phyloP scores from a whole-genome alignment of 2,329 filamentous ascomycete species.

The Verruconis gallopava region DNA sequence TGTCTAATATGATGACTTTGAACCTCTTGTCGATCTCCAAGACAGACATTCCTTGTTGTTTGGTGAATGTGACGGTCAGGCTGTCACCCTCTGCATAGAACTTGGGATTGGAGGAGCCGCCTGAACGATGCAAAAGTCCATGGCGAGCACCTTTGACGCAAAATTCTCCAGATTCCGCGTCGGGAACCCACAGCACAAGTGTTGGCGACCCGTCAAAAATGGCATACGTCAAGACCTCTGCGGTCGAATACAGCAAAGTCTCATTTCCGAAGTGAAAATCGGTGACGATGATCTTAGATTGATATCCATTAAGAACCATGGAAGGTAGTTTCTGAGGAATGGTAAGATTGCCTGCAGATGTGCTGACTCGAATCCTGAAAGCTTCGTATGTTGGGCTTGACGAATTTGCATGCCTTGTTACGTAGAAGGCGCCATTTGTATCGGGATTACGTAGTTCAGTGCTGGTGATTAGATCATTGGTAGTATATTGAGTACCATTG shows the following conservation, averaged over 20 bases:
- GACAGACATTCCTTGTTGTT: too few species aligned
- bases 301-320: constrained; percentile 47
- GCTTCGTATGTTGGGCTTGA: constrained; percentile 42
- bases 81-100: too few species aligned
- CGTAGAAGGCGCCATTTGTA: constrained; percentile 48
- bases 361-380: constrained; percentile 52
- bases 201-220: too few species aligned
- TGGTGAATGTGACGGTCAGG: too few species aligned
- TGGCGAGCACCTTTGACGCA: too few species aligned
- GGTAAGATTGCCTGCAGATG: constrained; percentile 38
- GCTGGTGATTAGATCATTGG: constrained; percentile 38
- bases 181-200: too few species aligned
- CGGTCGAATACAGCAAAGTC: constrained; percentile 52
- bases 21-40: too few species aligned
- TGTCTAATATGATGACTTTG: too few species aligned
- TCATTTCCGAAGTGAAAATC: constrained; percentile 50
- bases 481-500: constrained; percentile 37
- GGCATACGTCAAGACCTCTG: constrained; percentile 55
- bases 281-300: constrained; percentile 53
- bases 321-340: constrained; percentile 41
- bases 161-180: too few species aligned
- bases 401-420: constrained; percentile 52
- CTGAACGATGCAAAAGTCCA: too few species aligned
- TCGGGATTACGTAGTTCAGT: constrained; percentile 47
- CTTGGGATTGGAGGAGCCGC: too few species aligned